phyloP scores from a whole-genome alignment of 73 alveolate species.

The Tetrahymena borealis region DNA sequence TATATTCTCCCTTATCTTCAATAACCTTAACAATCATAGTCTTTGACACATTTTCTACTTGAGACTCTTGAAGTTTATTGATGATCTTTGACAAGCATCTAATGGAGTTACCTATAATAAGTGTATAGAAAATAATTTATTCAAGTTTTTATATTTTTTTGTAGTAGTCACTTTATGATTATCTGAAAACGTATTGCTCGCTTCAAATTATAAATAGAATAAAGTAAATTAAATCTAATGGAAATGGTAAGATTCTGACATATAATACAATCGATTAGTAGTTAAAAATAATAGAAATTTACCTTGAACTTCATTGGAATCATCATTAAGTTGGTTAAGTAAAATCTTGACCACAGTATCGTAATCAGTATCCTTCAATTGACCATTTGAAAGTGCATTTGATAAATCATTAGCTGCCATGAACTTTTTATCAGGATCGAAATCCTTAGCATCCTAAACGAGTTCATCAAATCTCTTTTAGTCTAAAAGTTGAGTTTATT shows the following conservation, averaged over 20 bases:
- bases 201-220: neutral
- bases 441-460: neutral
- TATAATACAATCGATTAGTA: too few relatives aligned
- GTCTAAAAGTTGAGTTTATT: neutral
- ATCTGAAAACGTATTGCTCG: neutral
- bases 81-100: neutral
- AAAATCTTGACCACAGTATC: neutral
- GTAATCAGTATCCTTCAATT: neutral
- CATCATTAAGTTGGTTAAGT: neutral
- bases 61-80: neutral
- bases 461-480: neutral
- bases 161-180: neutral
- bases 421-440: neutral
- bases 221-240: too few relatives aligned
- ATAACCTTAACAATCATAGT: neutral
- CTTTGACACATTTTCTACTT: neutral
- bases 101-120: neutral
- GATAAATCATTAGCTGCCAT: slow-evolving; percentile 1
- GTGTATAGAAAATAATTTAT: neutral
- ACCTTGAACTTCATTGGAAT: neutral
- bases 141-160: neutral
- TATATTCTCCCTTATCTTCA: neutral
- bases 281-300: neutral
- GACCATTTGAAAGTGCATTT: neutral
- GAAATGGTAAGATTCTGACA: too few relatives aligned